Conservation (phyloP, 768 basidiomycete species). For the Russula sp. region DNA sequence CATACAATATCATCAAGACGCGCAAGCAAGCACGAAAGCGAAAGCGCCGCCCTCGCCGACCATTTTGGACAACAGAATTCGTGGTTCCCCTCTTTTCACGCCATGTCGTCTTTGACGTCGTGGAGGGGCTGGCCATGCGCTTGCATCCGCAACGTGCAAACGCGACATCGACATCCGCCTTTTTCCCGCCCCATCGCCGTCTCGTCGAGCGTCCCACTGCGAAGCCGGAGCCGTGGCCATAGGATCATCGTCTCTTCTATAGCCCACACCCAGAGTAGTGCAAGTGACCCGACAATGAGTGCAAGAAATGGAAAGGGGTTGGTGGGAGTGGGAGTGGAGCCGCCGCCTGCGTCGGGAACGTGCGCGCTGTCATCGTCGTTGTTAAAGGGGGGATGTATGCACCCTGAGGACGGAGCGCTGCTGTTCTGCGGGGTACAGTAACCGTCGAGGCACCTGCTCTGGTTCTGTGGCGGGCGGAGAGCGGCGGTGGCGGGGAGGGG, state of each 20-base stretch:
- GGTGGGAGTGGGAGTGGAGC: background rate
- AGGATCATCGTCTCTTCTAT: conserved; percentile 3
- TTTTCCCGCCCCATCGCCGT: conserved; percentile 1
- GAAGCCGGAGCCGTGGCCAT: background rate
- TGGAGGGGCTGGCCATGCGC: conserved; percentile 21
- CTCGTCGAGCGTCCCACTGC: background rate
- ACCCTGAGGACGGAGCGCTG: background rate
- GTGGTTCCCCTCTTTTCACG: background rate
- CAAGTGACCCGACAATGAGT: conserved; percentile 1
- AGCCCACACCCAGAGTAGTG: conserved; percentile 17
- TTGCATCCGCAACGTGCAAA: conserved; percentile 20
- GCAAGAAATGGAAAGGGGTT: background rate
- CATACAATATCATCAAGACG: background rate
- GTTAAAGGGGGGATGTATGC: background rate
- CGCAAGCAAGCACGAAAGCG: background rate
- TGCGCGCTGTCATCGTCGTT: background rate
- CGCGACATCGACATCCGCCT: conserved; percentile 22
- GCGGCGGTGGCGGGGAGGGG: background rate
- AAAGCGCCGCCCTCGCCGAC: background rate
- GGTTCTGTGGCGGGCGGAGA: background rate
- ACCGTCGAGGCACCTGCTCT: background rate
- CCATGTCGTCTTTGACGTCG: background rate
- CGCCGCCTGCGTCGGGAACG: background rate
- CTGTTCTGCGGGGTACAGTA: background rate
- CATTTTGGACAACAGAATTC: too few species aligned